phyloP scores from a whole-genome alignment of 768 basidiomycete species.

The Candolleomyces efflorescens region DNA sequence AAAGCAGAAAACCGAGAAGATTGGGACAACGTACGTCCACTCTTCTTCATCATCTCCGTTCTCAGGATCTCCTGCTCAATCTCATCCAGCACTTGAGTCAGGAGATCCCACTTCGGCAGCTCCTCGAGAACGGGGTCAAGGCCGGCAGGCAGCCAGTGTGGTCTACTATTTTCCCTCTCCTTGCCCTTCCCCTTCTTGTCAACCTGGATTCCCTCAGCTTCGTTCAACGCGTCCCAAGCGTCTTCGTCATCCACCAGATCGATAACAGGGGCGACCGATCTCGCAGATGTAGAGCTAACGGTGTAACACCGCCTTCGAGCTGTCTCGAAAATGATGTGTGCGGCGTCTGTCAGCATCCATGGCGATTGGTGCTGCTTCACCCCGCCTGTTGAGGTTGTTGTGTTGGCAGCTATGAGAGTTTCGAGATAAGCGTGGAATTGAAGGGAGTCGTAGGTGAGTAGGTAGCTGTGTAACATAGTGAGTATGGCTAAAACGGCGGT shows the following conservation, averaged over 20 bases:
- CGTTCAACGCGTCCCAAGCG: constrained; percentile 70
- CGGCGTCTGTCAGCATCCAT: constrained; percentile 92
- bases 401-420: constrained; percentile 66
- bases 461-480: constrained; percentile 46
- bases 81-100: constrained; percentile 85
- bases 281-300: constrained; percentile 21
- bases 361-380: constrained; percentile 68
- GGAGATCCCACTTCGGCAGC: constrained; percentile 87
- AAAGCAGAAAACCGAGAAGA: background rate
- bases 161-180: constrained; percentile 24
- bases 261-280: constrained; percentile 18
- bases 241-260: constrained; percentile 62
- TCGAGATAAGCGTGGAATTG: constrained; percentile 92
- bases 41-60: constrained; percentile 39
- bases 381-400: constrained; percentile 41
- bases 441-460: constrained; percentile 86
- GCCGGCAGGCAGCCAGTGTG: constrained; percentile 67
- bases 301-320: constrained; percentile 83
- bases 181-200: constrained; percentile 13
- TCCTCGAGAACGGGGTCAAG: constrained; percentile 91
- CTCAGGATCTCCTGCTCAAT: constrained; percentile 82
- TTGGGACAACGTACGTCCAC: constrained; percentile 17
- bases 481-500: background rate
- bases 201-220: constrained; percentile 39
- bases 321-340: constrained; percentile 76